Base-by-base conservation (phyloP, 495 filamentous ascomycete species). In the Neurospora sp. region DNA sequence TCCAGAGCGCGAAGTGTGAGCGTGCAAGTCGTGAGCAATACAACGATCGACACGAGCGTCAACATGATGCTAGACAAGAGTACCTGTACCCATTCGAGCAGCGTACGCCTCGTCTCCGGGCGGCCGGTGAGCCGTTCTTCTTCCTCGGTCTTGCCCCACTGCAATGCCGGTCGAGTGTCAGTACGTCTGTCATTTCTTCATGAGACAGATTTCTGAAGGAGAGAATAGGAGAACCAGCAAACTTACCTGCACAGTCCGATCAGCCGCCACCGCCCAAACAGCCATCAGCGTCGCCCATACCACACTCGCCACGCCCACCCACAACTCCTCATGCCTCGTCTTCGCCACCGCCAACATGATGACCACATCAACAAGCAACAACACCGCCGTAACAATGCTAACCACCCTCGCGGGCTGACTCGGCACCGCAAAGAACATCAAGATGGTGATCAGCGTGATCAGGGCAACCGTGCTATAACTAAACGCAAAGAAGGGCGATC, bases 101-200 rank as follows among this genome's bases (percentile, higher is more conserved):
- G 77, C 0, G 93, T 92, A 14, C 94, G 90, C 27, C 94, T 89
- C 12, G 90, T 94, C 81, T 98, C 95, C 17, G 88, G 86, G n/a
- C 94, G 90, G 38, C 96, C 96, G 1, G 96, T 99, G 14, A 99
- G 84, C 17, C 96, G 88, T 76, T 96, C 90, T 81, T 99, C 96
- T 78, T 99, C 96, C 74, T 97, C 92, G 0, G 83, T 83, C 80
- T 98, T 98, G 35, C 95, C 96, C 90, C 93, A 96, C 70, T 90
- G 70, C 5, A 20, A 70, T 22, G 14, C 27, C 53, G 14, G 53
- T 6, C 14, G 48, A 27, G 53, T 35, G 53, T 65, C 53, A 65
- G 53, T 31, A 5, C 4, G 20, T 35, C 27, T 35, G 1, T 35
- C 53, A 65, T 17, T 12, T 44, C 41, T 44, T 17, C 22, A 2